phyloP scores from a whole-genome alignment of 768 basidiomycete genomes.

The Coprinopsis marcescibilis region DNA sequence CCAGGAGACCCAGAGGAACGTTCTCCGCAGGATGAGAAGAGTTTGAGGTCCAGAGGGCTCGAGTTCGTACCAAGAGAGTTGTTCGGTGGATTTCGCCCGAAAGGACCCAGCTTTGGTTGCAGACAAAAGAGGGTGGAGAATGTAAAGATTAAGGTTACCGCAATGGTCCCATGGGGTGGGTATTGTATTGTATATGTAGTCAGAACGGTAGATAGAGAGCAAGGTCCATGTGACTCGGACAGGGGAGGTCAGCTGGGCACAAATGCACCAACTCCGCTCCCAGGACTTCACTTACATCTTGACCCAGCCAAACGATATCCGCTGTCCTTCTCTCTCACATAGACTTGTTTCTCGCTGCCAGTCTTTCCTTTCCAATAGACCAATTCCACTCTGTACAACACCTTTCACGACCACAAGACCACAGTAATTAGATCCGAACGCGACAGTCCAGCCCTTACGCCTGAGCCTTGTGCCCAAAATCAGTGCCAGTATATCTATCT shows the following conservation, averaged over 20 bases:
- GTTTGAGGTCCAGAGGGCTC: no score
- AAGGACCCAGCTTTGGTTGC: no score
- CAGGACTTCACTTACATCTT: neutral
- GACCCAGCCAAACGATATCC: neutral
- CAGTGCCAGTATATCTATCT: conserved; percentile 1
- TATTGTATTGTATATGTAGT: no score
- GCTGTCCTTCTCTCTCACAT: conserved; percentile 5
- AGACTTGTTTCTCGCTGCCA: conserved; percentile 5
- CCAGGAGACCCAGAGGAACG: no score
- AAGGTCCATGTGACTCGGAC: neutral
- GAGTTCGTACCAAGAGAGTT: no score
- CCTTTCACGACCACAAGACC: conserved; percentile 1
- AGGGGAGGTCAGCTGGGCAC: conserved; percentile 10
- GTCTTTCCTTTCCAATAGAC: conserved; percentile 4
- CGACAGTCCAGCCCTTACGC: neutral
- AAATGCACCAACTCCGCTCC: conserved; percentile 5
- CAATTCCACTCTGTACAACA: neutral
- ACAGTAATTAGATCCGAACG: conserved; percentile 9
- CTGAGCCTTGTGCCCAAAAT: conserved; percentile 1
- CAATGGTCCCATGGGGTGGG: no score
- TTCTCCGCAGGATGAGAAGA: no score
- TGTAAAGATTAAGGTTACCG: no score
- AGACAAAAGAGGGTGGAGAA: no score
- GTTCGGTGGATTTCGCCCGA: no score
- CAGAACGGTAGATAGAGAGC: conserved; percentile 20